Evolutionary conservation across 75 land plant genomes (phyloP), one percentile per base, ranked within the genome.

Genomic region (Pinus tabuliformis): DNA sequence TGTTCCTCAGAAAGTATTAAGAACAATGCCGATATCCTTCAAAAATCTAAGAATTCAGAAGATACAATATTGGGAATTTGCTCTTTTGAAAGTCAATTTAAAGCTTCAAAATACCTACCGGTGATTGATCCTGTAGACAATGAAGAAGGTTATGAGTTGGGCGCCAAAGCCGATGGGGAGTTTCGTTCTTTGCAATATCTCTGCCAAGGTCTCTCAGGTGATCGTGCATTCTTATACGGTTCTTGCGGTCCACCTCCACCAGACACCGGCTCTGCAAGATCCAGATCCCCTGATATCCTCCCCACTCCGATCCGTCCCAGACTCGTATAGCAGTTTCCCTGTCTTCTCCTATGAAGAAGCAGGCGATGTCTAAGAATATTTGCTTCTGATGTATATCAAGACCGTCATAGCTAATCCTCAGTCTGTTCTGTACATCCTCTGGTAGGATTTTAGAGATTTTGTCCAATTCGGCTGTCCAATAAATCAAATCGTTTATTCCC

Each of bases 291-390:
- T 16, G 42, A 37, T 11, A 18, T 33, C 70, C 70, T 33, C 18
- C 37, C 70, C 70, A 65, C 3, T 8, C 70, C 17, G 33, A 28
- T 65, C 20, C 70, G 18, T 65, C 70, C 70, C 70, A 65, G 37
- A 37, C n/a, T 36, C 18, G n/a, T 13, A 37, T 36, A 2, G 9
- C 70, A 4, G 7, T 17, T 4, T 20, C 37, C 9, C 2, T 65
- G 15, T 18, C 18, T 65, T 65, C 70, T 65, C 70, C 70, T 16
- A 65, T 65, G 20, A 65, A 65, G 70, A 65, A 65, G 18, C 70
- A 65, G 7, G 70, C 70, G 6, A 65, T 17, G 20, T 65, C 70
- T 20, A 65, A 26, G n/a, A 65, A 65, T 17, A 65, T 65, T 36
- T 65, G n/a, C 37, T 37, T 65, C 42, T 33, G 18, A 11, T 65